phyloP scores from a whole-genome alignment of 2,329 filamentous ascomycete genomes.

The Pseudogymnoascus sp. region DNA sequence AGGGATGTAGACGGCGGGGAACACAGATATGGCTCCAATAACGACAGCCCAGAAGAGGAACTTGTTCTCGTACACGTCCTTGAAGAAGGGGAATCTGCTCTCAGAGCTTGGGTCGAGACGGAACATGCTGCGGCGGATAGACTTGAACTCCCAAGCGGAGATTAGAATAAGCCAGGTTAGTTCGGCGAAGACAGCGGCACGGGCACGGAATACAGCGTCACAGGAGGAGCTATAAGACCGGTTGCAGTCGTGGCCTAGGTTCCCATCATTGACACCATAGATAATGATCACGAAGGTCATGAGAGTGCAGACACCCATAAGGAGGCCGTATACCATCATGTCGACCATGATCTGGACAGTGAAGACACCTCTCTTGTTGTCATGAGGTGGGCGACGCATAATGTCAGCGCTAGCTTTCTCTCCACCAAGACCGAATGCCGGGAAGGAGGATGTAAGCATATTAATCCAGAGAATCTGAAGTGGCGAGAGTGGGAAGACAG shows the following conservation, averaged over 20 bases:
- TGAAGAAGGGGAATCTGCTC: conserved; percentile 32
- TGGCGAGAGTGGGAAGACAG: conserved; percentile 52
- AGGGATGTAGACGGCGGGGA: conserved; percentile 57
- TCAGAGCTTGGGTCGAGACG: conserved; percentile 41
- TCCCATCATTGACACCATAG: conserved; percentile 41
- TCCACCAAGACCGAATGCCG: conserved; percentile 53
- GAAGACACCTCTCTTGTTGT: conserved; percentile 42
- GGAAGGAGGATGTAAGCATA: conserved; percentile 54
- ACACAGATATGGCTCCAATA: conserved; percentile 45
- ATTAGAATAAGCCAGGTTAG: conserved; percentile 50
- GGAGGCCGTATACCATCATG: conserved; percentile 46
- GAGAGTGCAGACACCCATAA: conserved; percentile 43
- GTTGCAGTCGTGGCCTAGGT: conserved; percentile 51
- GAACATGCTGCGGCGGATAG: conserved; percentile 49
- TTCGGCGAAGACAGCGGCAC: conserved; percentile 49
- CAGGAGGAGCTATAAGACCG: conserved; percentile 40
- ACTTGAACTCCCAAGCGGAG: conserved; percentile 54
- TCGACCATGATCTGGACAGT: conserved; percentile 45
- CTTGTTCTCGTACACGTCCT: conserved; percentile 47
- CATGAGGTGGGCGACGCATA: conserved; percentile 47
- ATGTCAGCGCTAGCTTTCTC: conserved; percentile 49
- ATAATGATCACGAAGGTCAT: conserved; percentile 45
- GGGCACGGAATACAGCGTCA: conserved; percentile 46
- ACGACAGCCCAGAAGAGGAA: conserved; percentile 53
- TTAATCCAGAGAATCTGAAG: conserved; percentile 58